These are phyloP conservation scores for Cnidoscolus chayamansa DNA, from an alignment of 441 rosid genomes.

Conservation along the genomic window DNA sequence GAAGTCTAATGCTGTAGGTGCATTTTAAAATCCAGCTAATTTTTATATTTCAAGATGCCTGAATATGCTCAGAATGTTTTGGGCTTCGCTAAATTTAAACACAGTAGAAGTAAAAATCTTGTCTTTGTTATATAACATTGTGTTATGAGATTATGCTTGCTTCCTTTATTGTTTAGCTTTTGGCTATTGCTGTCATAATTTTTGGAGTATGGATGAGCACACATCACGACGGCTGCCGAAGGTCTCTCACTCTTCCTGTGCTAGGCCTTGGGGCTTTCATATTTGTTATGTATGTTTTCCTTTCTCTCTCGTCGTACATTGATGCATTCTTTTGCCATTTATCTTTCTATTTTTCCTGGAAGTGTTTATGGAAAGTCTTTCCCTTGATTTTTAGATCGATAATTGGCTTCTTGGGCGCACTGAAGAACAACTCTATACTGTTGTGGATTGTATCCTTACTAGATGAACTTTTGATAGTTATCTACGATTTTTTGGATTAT, in stretches of 20 bases:
- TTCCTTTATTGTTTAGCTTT: constrained; percentile 46
- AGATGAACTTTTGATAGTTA: constrained; percentile 2
- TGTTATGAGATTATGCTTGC: neutral
- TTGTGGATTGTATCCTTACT: constrained; percentile 90
- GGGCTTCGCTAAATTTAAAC: constrained; percentile 3
- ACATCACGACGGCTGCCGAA: constrained; percentile 77
- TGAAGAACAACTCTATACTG: constrained; percentile 69
- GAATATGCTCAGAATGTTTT: neutral
- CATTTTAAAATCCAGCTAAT: neutral
- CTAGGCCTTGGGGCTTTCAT: constrained; percentile 78
- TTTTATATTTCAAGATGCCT: neutral
- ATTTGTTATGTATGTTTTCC: constrained; percentile 54
- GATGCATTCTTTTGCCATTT: constrained; percentile 10
- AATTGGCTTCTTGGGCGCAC: constrained; percentile 83
- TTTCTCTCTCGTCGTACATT: neutral
- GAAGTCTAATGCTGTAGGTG: no score
- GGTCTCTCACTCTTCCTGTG: constrained; percentile 79
- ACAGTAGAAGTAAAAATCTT: constrained; percentile 6
- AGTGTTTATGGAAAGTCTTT: neutral
- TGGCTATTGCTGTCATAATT: constrained; percentile 63
- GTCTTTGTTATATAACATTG: neutral
- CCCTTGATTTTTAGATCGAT: constrained; percentile 55
- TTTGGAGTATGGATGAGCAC: constrained; percentile 97
- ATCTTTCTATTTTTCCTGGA: neutral
- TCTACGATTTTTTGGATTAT: neutral